Evolutionary conservation across 148 eudicot species (phyloP).

Genomic region (Dysphania ambrosioides): DNA sequence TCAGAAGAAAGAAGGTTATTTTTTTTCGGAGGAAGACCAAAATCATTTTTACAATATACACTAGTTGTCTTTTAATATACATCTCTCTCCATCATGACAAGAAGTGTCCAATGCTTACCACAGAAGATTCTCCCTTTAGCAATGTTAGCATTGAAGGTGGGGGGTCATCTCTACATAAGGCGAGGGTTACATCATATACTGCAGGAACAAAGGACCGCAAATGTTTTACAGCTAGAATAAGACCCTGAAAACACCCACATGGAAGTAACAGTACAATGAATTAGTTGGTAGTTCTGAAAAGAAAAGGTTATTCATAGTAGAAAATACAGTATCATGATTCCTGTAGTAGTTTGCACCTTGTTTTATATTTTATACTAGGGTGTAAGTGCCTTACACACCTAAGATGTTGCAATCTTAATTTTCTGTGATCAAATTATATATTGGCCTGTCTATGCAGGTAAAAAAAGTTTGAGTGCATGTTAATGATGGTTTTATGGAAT

Average conservation of each 20-base stretch:
- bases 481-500: neutral
- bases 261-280: neutral
- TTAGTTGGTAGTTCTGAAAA: neutral
- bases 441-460: neutral
- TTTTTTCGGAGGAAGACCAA: neutral
- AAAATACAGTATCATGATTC: neutral
- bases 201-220: slow-evolving; percentile 63
- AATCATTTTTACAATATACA: neutral
- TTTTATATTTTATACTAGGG: neutral
- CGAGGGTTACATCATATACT: slow-evolving; percentile 50
- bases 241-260: slow-evolving; percentile 45
- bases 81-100: neutral
- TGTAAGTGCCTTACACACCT: too few species aligned
- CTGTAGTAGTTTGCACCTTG: neutral
- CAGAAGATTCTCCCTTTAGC: slow-evolving; percentile 49
- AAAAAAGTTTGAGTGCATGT: neutral
- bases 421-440: neutral
- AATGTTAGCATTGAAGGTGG: slow-evolving; percentile 50
- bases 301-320: neutral
- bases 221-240: slow-evolving; percentile 49
- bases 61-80: neutral
- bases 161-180: slow-evolving; percentile 46
- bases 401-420: too few species aligned
- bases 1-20: neutral
- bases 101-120: slow-evolving; percentile 37